Base-by-base conservation (phyloP, 768 basidiomycete species). In the Cystobasidium onofrii region DNA sequence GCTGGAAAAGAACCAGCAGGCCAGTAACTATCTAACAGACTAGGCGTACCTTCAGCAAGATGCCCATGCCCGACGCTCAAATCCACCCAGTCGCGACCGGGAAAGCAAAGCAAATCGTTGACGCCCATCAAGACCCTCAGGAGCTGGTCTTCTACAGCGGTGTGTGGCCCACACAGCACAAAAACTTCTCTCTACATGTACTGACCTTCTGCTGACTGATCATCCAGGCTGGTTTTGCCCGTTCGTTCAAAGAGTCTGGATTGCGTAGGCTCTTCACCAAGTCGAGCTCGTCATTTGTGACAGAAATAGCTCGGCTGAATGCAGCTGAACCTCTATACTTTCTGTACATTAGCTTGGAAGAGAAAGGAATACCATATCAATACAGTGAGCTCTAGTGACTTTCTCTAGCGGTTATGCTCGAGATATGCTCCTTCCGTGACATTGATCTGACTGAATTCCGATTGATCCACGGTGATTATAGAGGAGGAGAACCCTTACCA, bases 221-320 rank as follows among this genome's bases (percentile, higher is more conserved):
- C 1, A n/a, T 31, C 7, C 54, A 71, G 69, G 69, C 69, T 71
- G 69, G 69, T 71, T 71, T 54, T 71, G 69, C 29, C 50, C 89
- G 0, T 91, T 91, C 78, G 90, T 91, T 1, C 90, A 91, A 80
- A 84, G 90, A 18, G 89, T 86, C 1, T 92, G 91, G 90, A 84
- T 87, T 23, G 85, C 87, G 57, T 60, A 29, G 4, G 57, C 17
- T 20, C 33, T 3, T 12, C 23, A n/a, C n/a, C n/a, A n/a, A n/a
- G n/a, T n/a, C 6, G 10, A 27, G 33, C 25, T 60, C 57, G 33
- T 60, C 57, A 60, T 60, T n/a, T 29, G 20, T 27, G 57, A 12
- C 6, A 23, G 25, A 23, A 34, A 27, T 60, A 23, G 23, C 15
- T n/a, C n/a, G n/a, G 27, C 57, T 60, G 57, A 60, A 6, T 6